phyloP scores from a whole-genome alignment of 208 protist genomes.

The Leishmania turanica region DNA sequence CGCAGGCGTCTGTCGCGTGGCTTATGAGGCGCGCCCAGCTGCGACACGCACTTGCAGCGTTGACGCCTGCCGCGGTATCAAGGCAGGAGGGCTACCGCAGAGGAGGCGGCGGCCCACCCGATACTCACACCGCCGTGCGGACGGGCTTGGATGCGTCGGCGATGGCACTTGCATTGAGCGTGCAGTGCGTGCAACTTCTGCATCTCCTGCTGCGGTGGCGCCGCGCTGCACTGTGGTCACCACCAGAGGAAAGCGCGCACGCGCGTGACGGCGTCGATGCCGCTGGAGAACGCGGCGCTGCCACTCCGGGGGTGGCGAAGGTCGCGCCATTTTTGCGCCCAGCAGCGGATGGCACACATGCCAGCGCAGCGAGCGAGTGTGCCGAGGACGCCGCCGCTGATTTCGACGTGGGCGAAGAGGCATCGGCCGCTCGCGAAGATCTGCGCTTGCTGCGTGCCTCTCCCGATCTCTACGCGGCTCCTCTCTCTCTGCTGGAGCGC shows the following conservation, averaged over 20 bases:
- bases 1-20: conserved; percentile 3
- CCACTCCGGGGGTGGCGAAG: not conserved
- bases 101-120: not conserved
- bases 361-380: not conserved
- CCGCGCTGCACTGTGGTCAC: conserved; percentile 52
- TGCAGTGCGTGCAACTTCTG: conserved; percentile 66
- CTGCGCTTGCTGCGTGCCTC: conserved; percentile 36
- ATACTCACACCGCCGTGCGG: not conserved
- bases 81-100: not conserved
- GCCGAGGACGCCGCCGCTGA: not conserved
- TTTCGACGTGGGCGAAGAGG: not conserved
- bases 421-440: conserved; percentile 21
- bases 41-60: not conserved
- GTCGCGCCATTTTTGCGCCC: not conserved
- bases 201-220: conserved; percentile 67
- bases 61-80: not conserved
- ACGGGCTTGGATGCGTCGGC: not conserved
- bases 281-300: not conserved
- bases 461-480: conserved; percentile 18
- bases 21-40: conserved; percentile 23
- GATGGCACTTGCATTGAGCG: conserved; percentile 26
- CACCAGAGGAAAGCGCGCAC: conserved; percentile 29
- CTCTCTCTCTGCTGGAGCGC: conserved; percentile 18
- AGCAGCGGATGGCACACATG: not conserved
- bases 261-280: not conserved